Evolutionary conservation across 768 basidiomycete species (phyloP).

Genomic region (Paxillus involutus): DNA sequence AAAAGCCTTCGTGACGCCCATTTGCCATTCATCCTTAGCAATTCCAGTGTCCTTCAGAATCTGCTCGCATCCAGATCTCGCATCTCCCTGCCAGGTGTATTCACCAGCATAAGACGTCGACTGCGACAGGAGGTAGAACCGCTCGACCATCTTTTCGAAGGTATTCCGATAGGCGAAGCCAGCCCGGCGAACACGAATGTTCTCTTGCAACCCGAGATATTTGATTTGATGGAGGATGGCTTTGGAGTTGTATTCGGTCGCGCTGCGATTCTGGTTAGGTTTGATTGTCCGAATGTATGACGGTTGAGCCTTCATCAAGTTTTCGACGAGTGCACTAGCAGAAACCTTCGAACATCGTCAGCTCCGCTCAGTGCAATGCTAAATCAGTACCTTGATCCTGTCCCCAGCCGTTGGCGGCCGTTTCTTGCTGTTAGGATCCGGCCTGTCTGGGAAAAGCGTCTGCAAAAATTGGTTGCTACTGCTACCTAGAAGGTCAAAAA

Average conservation of each 20-base stretch:
- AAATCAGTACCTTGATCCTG: conserved; percentile 78
- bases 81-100: conserved; percentile 92
- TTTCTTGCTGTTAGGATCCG: conserved; percentile 97
- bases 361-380: not conserved
- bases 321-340: conserved; percentile 95
- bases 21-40: conserved; percentile 97
- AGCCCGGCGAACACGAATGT: conserved; percentile 94
- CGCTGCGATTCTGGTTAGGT: conserved; percentile 94
- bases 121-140: conserved; percentile 94
- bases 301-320: conserved; percentile 95
- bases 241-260: conserved; percentile 90
- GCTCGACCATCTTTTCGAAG: conserved; percentile 98
- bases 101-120: conserved; percentile 98
- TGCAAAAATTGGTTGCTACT: conserved; percentile 88
- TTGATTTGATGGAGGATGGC: conserved; percentile 99
- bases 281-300: conserved; percentile 99
- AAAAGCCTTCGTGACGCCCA: conserved; percentile 98
- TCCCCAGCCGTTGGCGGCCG: conserved; percentile 97
- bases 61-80: conserved; percentile 87
- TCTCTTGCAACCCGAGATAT: conserved; percentile 97
- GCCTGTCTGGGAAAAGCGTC: conserved; percentile 86
- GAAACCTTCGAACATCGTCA: conserved; percentile 53
- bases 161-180: conserved; percentile 99
- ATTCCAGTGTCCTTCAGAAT: conserved; percentile 97
- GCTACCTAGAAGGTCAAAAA: conserved; percentile 82